Base-by-base conservation (phyloP, 257 asterid genomes). In the Ilex aquifolium region DNA sequence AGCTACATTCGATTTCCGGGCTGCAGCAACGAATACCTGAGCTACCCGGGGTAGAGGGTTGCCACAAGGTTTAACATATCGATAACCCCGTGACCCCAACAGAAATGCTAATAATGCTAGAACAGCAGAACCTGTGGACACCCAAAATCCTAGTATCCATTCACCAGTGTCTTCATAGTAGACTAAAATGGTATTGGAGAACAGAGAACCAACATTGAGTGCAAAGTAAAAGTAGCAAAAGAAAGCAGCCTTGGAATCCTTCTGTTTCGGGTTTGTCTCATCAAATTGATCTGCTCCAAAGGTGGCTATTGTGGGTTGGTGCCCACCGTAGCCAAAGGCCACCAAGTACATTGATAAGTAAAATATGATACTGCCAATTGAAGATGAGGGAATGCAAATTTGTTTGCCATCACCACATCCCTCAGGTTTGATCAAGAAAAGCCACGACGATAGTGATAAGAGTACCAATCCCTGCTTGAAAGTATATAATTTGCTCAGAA, bases 361-460 rank as follows among this genome's bases (percentile, higher is more conserved):
- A 21, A 53, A 53, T 3, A 53, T 53, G 27, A n/a, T 21, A 7
- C 5, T 59, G 56, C 85, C 84, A 36, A 57, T 7, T 0, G 71
- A 0, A 7, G 78, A 50, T 1, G 61, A 27, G 0, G 84, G 76
- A 32, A 12, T 7, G 31, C 90, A 82, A 11, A 44, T 7, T 10
- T 46, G 17, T 46, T 54, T 27, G 7, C 83, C 84, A 30, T 76
- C 85, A 1, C 95, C 95, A 63, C 97, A 87, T 1, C 88, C 92
- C 0, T 49, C 62, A 0, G 95, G 97, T 53, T 80, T 85, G 13
- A 82, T 60, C 81, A 90, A 61, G 64, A 85, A 44, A 7, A 77
- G 32, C 80, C 80, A 82, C 0, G 97, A 87, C 3, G 88, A 32
- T 10, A 90, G 11, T 60, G 95, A 90, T 62, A 90, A 50, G 39